Evolutionary conservation across 1,284 basidiomycete genomes (phyloP).

Genomic region (Cryptococcus wingfieldii): DNA sequence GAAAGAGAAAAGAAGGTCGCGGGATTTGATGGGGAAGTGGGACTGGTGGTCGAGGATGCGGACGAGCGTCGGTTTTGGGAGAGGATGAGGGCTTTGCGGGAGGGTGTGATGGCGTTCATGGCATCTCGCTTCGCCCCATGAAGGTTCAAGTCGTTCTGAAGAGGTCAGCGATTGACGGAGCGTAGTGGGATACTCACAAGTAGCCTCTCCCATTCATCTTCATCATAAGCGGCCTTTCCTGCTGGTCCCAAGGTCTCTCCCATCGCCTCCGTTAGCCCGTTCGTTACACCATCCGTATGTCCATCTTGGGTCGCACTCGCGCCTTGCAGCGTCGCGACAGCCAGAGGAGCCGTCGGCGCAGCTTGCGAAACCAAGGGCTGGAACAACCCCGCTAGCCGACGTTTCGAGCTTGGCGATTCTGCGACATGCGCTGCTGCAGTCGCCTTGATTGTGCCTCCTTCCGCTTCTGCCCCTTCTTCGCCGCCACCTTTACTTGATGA

Average conservation of each 20-base stretch:
- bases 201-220: constrained; percentile 57
- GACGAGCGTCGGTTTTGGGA: constrained; percentile 52
- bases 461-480: not conserved
- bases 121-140: constrained; percentile 63
- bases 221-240: not conserved
- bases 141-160: constrained; percentile 65
- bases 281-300: not conserved
- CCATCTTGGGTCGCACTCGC: not conserved
- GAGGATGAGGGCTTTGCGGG: constrained; percentile 67
- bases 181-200: constrained; percentile 54
- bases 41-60: constrained; percentile 13
- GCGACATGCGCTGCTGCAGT: not conserved
- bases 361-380: not conserved
- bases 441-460: not conserved
- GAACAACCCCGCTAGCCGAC: not conserved
- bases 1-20: constrained; percentile 57
- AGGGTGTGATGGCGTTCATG: constrained; percentile 62
- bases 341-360: not conserved
- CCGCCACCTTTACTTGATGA: not conserved
- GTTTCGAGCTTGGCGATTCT: not conserved
- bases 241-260: not conserved
- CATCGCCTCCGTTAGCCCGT: not conserved
- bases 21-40: constrained; percentile 44
- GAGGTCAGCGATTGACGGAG: not conserved
- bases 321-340: not conserved